Evolutionary conservation across 2,329 filamentous ascomycete species (phyloP), one percentile per base, ranked within the genome.

Genomic region (Penicillium sclerotigenum): DNA sequence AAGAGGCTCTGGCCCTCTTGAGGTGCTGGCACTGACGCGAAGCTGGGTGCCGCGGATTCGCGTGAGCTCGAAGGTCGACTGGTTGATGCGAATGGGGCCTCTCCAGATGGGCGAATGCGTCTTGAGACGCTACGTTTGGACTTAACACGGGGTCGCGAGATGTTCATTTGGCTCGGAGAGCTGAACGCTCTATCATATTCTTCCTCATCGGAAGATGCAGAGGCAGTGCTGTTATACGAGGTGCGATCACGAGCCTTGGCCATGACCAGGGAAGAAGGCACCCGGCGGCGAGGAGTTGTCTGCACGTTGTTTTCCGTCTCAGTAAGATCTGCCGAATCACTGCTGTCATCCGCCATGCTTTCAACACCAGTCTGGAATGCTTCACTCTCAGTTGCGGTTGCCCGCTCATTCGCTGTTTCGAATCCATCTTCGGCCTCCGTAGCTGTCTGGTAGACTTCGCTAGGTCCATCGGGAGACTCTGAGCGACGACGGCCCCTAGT

Each of bases 321-420:
- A 0, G 91, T 96, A 46, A 89, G 79, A 63, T 91, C 88, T 59
- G 91, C 90, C 54, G 85, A 88, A 52, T 72, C 71, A 40, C 67
- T 70, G 68, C 87, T 91, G 16, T 90, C 89, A 65, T 81, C 81
- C 52, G 79, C 80, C 60, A 86, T 76, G 59, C 80, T 85, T 70
- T 97, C 94, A 16, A 86, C 84, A n/a, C 90, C 91, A 4, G 93
- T 97, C 71, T 96, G 89, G 83, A 97, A 97, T 60, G 91, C 91
- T 64, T 97, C 93, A 11, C 91, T 96, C 75, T 96, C 92, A 0
- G 91, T 96, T 13, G 80, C 83, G 8, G 78, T 82, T 53, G 83
- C 83, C 28, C 86, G 85, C 73, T 97, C 93, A 67, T 95, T 90
- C 24, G 87, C 87, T 41, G 87, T 89, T 70, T 89, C 86, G 59